Base-by-base conservation (phyloP, 495 filamentous ascomycete genomes). In the Cercophora samala region DNA sequence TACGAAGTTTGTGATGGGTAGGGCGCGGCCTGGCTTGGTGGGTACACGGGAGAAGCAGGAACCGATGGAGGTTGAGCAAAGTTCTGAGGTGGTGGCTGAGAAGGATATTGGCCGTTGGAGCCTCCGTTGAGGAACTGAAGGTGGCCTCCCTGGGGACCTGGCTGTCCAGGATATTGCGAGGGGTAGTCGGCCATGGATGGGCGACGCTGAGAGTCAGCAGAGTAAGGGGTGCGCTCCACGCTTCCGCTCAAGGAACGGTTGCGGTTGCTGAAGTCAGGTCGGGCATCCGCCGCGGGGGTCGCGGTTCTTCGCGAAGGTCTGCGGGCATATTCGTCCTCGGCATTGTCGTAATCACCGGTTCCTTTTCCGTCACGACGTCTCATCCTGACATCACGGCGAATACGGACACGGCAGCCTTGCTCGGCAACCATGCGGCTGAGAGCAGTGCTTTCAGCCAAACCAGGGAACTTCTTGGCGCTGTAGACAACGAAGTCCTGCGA, bases 381-480 rank as follows among this genome's bases (percentile, higher is more conserved):
- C 95, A 99, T 99, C 56, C 95, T 88, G 18, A 99, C 95, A 84
- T 99, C 95, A 68, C 95, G 91, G 67, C 95, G 87, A 72, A 99
- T 99, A 25, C 95, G 90, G 54, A 99, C 95, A 66, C 96, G 93
- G 76, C 95, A 99, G 53, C 95, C 95, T 77, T 99, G 95, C 76
- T 99, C 95, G 9, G 95, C 93, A 65, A 99, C 93, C 52, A 91
- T 89, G 56, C 93, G 89, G 72, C 94, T 97, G 46, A 98, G 82
- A 5, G 84, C 80, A 0, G 95, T 99, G 78, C 93, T 97, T 77
- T 95, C 93, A 1, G 92, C 88, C 70, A 99, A 80, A 13, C 95
- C 95, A 51, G 95, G 95, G 81, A 99, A 99, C 81, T 97, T 99
- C 87, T 99, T 99, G 24, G 95, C 95, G 71, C 93, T 97, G 81